Evolutionary conservation across 176 grass and related monocot genomes (phyloP), one percentile per base, ranked within the genome.

Genomic region (Calamus simplicifolius): DNA sequence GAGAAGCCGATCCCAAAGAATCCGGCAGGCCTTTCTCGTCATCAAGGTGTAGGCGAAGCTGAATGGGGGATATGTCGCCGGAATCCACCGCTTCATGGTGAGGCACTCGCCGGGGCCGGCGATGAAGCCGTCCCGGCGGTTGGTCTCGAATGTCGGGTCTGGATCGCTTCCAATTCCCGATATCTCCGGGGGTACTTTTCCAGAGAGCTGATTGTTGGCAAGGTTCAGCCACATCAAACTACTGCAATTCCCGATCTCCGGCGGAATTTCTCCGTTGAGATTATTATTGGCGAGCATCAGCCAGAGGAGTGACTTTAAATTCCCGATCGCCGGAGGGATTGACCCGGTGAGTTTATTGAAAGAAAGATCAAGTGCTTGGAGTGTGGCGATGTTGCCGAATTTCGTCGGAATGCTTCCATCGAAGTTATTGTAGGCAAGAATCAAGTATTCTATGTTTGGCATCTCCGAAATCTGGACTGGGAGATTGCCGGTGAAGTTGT

Each of bases 241-340:
- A 38, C 19, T 76, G 65, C 93, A 97, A 17, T 79, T 88, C 15
- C 93, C 93, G 12, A 97, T 85, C 64, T 85, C 78, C 25, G 69
- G 16, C 10, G 35, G 35, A 43, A 43, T 43, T 43, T 43, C 35
- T 43, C 35, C 35, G 8, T 7, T 43, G 10, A 43, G 35, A 43
- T 3, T 10, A 43, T 43, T 43, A 43, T 43, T 43, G 35, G 8
- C 35, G 2, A 43, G 79, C 93, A 91, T 97, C 61, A 97, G 62
- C 93, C 93, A 97, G 5, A 97, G 21, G 12, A 97, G 84, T 13
- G 93, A 97, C 12, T 81, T 92, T n/a, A 91, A 79, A 25, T 91
- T 91, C 28, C 93, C 93, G 1, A 97, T 43, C 28, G 27, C 68
- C 8, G 55, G 5, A 5, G 93, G 93, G 5, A 97, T 91, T 25